Evolutionary conservation across 768 basidiomycete species (phyloP).

Genomic region (Lactifluus rugatus): DNA sequence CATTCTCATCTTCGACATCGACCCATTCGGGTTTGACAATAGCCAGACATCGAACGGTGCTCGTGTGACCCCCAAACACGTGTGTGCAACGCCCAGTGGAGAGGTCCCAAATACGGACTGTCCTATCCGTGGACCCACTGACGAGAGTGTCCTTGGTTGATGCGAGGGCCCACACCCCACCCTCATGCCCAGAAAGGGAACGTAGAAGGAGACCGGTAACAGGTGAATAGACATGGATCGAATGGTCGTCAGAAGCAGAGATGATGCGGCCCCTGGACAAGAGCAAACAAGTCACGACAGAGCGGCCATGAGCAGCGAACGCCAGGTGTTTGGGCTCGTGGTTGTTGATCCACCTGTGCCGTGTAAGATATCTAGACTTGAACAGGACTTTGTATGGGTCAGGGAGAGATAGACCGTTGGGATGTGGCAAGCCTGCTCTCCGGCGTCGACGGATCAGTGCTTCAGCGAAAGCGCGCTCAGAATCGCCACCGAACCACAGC

Average conservation of each 20-base stretch:
- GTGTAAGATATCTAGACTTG: constrained; percentile 78
- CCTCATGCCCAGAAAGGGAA: constrained; percentile 82
- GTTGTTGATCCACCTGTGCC: constrained; percentile 70
- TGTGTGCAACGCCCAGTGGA: constrained; percentile 75
- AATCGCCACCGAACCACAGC: constrained; percentile 84
- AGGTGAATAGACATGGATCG: constrained; percentile 93
- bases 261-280: constrained; percentile 94
- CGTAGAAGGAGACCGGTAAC: constrained; percentile 63
- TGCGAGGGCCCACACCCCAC: constrained; percentile 95
- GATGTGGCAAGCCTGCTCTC: constrained; percentile 31
- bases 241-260: constrained; percentile 94
- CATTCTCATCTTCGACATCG: constrained; percentile 56
- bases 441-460: constrained; percentile 56
- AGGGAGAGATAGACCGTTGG: constrained; percentile 52
- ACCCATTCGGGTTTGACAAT: constrained; percentile 92
- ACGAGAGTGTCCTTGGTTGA: constrained; percentile 82
- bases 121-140: constrained; percentile 88
- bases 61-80: constrained; percentile 92
- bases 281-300: constrained; percentile 92
- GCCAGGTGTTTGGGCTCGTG: constrained; percentile 64
- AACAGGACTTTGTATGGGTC: constrained; percentile 91
- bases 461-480: constrained; percentile 70
- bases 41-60: constrained; percentile 90
- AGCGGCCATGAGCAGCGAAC: constrained; percentile 80
- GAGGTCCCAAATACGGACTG: constrained; percentile 87